Evolutionary conservation across 129 eudicot genomes (phyloP).

Genomic region (Escallonia herrerae): DNA sequence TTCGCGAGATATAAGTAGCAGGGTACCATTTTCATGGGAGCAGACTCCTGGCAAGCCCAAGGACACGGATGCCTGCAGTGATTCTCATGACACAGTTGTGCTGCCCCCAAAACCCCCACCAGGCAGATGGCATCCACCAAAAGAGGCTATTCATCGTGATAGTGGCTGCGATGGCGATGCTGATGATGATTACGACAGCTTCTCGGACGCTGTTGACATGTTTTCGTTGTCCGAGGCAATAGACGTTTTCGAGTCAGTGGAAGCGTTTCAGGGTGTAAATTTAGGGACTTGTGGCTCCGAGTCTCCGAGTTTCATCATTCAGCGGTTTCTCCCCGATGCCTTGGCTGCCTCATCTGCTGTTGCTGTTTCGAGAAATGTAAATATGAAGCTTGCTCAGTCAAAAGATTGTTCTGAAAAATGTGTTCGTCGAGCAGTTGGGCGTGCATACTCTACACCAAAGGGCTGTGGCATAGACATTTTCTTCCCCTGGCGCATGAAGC

Average conservation of each 20-base stretch:
- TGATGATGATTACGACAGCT: conserved; percentile 26
- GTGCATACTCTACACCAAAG: conserved; percentile 24
- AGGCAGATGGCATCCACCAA: conserved; percentile 24
- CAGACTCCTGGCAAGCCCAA: conserved; percentile 73
- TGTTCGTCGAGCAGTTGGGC: conserved; percentile 14
- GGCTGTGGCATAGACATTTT: conserved; percentile 54
- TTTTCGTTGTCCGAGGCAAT: conserved; percentile 64
- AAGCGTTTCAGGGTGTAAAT: conserved; percentile 5
- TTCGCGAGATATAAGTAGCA: conserved; percentile 29
- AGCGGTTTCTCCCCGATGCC: conserved; percentile 74
- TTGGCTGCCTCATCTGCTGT: conserved; percentile 54
- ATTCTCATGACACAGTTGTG: not conserved
- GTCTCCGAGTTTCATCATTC: conserved; percentile 61
- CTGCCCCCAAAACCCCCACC: conserved; percentile 56
- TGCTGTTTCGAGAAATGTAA: conserved; percentile 14
- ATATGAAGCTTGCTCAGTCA: not conserved
- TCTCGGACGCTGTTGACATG: conserved; percentile 53
- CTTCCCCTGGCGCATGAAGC: conserved; percentile 50
- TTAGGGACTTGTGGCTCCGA: conserved; percentile 11
- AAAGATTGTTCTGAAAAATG: not conserved
- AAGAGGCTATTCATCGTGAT: conserved; percentile 4
- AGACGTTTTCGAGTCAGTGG: conserved; percentile 28
- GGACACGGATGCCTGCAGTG: conserved; percentile 9
- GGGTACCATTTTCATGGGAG: conserved; percentile 86
- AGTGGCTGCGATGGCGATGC: conserved; percentile 21